These are phyloP conservation scores for Pichia kudriavzevii DNA, from an alignment of 1,139 yeast genomes.

Conservation along the genomic window DNA sequence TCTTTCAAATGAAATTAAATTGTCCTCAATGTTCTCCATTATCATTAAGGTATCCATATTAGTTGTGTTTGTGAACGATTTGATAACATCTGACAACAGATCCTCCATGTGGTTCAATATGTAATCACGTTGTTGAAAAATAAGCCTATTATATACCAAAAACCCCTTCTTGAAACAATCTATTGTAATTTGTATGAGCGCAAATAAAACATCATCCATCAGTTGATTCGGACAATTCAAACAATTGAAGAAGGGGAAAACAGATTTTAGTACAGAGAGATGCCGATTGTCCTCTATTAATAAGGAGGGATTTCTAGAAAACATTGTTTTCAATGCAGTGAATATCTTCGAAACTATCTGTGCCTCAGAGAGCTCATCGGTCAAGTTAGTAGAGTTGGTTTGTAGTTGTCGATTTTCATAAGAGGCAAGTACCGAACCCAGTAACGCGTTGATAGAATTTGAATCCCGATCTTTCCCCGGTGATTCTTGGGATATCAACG, in stretches of 20 bases:
- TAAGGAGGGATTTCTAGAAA: slow-evolving; percentile 21
- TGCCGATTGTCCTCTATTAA: slow-evolving; percentile 21
- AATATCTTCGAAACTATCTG: slow-evolving; percentile 24
- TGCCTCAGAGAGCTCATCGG: slow-evolving; percentile 11
- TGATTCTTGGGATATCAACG: slow-evolving; percentile 21
- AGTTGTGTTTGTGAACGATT: slow-evolving; percentile 14
- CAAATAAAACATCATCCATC: slow-evolving; percentile 8
- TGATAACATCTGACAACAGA: slow-evolving; percentile 11
- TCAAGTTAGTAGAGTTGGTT: too few relatives aligned
- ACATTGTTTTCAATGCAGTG: slow-evolving; percentile 19
- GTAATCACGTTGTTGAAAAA: slow-evolving; percentile 13
- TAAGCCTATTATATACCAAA: slow-evolving; percentile 7
- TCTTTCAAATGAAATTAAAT: slow-evolving; percentile 4
- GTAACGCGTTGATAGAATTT: slow-evolving; percentile 24
- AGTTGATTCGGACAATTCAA: slow-evolving; percentile 14
- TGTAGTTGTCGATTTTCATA: too few relatives aligned
- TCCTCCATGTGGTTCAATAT: slow-evolving; percentile 18
- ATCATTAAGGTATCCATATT: not conserved
- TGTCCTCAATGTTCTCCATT: not conserved
- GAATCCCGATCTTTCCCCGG: slow-evolving; percentile 22
- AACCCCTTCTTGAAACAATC: slow-evolving; percentile 7
- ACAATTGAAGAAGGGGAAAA: slow-evolving; percentile 23
- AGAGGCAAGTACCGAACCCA: slow-evolving; percentile 23
- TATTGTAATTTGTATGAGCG: slow-evolving; percentile 4
- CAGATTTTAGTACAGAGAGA: slow-evolving; percentile 16